Conservation (phyloP, 2,329 filamentous ascomycete genomes). For the Nemania bipapillata region DNA sequence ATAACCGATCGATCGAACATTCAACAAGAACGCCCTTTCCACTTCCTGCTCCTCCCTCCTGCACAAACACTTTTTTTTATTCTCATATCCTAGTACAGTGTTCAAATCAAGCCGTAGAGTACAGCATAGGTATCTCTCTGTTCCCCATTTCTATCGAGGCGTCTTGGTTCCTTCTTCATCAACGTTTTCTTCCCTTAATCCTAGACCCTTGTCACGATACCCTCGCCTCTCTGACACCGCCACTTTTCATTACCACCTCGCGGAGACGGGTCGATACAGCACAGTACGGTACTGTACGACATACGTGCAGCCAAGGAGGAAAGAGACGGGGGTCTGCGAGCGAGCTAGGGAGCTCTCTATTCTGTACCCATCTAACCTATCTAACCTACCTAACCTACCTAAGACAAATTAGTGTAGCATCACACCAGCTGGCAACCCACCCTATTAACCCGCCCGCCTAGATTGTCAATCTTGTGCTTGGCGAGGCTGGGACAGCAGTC, state of each 20-base stretch:
- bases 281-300: background rate
- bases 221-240: constrained; percentile 7
- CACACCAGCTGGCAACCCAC: constrained; percentile 23
- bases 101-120: background rate
- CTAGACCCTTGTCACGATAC: constrained; percentile 2
- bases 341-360: background rate
- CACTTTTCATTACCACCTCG: constrained; percentile 22
- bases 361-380: too few species aligned
- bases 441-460: background rate
- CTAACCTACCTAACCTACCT: background rate
- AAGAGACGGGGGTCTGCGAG: background rate
- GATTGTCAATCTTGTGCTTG: constrained; percentile 27
- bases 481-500: constrained; percentile 42
- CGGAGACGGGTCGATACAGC: background rate
- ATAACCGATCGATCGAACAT: constrained; percentile 9
- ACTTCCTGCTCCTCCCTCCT: constrained; percentile 9
- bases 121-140: background rate
- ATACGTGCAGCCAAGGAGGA: background rate
- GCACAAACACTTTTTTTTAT: constrained; percentile 11
- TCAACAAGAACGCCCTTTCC: constrained; percentile 13
- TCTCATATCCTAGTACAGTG: background rate
- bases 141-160: constrained; percentile 1
- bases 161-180: constrained; percentile 3
- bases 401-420: background rate
- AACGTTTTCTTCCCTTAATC: background rate